Evolutionary conservation across 805 yeast genomes (phyloP).

Genomic region (Cyberlindnera euphorbiiphila): DNA sequence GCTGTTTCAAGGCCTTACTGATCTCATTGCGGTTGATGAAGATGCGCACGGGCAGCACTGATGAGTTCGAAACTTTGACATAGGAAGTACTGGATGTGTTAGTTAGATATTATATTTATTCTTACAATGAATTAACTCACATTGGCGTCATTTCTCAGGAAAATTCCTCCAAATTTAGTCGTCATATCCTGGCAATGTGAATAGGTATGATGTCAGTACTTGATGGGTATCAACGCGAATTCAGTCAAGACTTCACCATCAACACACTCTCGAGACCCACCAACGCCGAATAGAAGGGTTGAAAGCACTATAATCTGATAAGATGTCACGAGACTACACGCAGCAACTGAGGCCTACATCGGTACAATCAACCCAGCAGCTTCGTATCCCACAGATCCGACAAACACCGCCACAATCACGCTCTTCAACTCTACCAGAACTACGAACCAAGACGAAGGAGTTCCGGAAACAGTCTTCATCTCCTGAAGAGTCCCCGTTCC

Average conservation of each 20-base stretch:
- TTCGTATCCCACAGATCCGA: constrained; percentile 13
- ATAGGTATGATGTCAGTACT: no score
- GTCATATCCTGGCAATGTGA: no score
- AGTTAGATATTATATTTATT: not conserved
- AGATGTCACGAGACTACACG: constrained; percentile 2
- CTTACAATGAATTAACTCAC: constrained; percentile 6
- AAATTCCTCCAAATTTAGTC: no score
- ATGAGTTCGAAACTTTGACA: constrained; percentile 10
- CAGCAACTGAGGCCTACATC: constrained; percentile 18
- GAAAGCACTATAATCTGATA: not conserved
- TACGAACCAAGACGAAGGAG: constrained; percentile 2
- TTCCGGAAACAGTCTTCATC: not conserved
- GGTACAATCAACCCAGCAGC: constrained; percentile 19
- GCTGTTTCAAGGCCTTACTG: not conserved
- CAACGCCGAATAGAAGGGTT: no score
- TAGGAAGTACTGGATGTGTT: constrained; percentile 14
- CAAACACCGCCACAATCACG: constrained; percentile 9
- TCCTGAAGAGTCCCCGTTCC: constrained; percentile 5
- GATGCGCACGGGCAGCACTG: constrained; percentile 17
- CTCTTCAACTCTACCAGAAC: constrained; percentile 6
- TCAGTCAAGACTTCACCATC: no score
- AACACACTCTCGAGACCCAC: no score
- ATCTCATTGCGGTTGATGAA: constrained; percentile 9
- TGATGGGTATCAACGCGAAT: no score
- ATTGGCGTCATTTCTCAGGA: constrained; percentile 17